Percentiles rank a stretch among this genome's conserved stretches.
These are phyloP conservation scores for Diaporthe citriasiana DNA, from an alignment of 2,329 filamentous ascomycete genomes.

Conservation along the genomic window DNA sequence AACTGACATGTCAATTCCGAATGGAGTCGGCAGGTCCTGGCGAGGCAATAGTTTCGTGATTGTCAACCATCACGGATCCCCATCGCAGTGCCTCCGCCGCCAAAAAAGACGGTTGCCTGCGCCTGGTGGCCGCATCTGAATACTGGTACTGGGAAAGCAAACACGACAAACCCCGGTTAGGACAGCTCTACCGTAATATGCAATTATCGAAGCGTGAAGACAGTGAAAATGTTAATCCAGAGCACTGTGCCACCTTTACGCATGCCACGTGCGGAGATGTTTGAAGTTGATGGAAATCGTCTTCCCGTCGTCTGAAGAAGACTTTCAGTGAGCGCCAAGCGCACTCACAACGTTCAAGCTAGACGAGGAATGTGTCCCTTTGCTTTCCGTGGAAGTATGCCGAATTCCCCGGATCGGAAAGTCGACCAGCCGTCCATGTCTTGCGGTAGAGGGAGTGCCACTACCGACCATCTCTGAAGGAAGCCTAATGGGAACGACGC, in stretches of 20 bases:
- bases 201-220: slow-evolving; percentile 25
- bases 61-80: slow-evolving; percentile 21
- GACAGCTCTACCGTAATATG: background rate
- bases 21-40: slow-evolving; percentile 17
- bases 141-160: slow-evolving; percentile 27
- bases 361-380: slow-evolving; percentile 20
- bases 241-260: slow-evolving; percentile 8
- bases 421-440: slow-evolving; percentile 30
- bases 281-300: slow-evolving; percentile 29
- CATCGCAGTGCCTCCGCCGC: background rate
- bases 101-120: slow-evolving; percentile 1
- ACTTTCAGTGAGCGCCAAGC: background rate
- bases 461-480: background rate
- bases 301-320: slow-evolving; percentile 31
- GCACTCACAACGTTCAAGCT: slow-evolving; percentile 31
- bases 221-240: background rate
- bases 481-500: slow-evolving; percentile 5
- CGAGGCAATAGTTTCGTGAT: slow-evolving; percentile 27
- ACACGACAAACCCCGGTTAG: background rate
- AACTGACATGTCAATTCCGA: slow-evolving; percentile 28
- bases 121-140: background rate
- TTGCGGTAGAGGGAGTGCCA: slow-evolving; percentile 8
- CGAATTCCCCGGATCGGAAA: slow-evolving; percentile 23
- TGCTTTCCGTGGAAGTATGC: slow-evolving; percentile 27
- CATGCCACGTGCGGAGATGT: slow-evolving; percentile 29